Evolutionary conservation across 257 asterid genomes (phyloP), one percentile per base, ranked within the genome.

Genomic region (Sherardia arvensis): DNA sequence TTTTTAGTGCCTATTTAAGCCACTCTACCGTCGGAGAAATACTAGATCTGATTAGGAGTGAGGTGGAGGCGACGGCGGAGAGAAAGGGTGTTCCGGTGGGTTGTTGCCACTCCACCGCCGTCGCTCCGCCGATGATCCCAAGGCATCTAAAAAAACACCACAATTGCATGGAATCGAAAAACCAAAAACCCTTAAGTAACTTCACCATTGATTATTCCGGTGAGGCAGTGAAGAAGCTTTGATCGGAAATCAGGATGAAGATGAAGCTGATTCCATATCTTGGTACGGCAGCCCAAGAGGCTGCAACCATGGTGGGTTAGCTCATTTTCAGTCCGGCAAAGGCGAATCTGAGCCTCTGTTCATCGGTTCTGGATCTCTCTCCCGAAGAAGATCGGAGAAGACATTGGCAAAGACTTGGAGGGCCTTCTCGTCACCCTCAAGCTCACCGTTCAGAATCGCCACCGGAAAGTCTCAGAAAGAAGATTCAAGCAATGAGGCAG

Each of bases 221-320:
- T 14, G 43, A 34, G 43, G 15, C 43, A 8, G 43, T 34, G 43
- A n/a, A n/a, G n/a, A n/a, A n/a, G n/a, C n/a, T n/a, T n/a, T n/a
- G n/a, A n/a, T n/a, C n/a, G n/a, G n/a, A n/a, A n/a, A n/a, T n/a
- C n/a, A n/a, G n/a, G n/a, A n/a, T n/a, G n/a, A n/a, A n/a, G n/a
- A n/a, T n/a, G n/a, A 34, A 34, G 12, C 43, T 34, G 12, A 36
- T 36, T 1, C 67, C 59, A 60, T 21, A 34, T 8, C 71, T 38
- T 71, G 76, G 76, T 61, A 18, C 36, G 76, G 76, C 71, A 38
- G 62, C 67, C 49, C 71, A 33, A 66, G 34, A 14, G 48, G 36
- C 60, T 51, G 71, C 75, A 71, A 58, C 69, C 69, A 56, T 55
- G 69, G 69, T 55, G 53, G 65, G 29, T 62, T 62, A 21, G 67